Percentiles rank a stretch among this genome's conserved stretches.
phyloP scores from a whole-genome alignment of 1,139 yeast genomes.

The Kurtzmaniella quercitrusa region DNA sequence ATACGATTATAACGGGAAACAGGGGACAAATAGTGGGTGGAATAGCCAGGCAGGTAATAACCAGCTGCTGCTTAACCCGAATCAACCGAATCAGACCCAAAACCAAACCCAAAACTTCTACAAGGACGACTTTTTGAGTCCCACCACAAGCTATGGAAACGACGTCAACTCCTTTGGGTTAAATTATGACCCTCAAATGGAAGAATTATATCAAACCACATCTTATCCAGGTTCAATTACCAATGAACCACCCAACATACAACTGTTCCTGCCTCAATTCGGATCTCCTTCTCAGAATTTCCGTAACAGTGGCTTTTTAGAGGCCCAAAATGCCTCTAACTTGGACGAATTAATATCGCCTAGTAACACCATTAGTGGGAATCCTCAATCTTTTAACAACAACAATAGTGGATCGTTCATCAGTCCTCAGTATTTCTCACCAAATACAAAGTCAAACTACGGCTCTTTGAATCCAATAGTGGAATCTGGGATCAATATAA shows the following conservation, averaged over 20 bases:
- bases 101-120: background rate
- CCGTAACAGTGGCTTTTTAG: background rate
- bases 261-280: slow-evolving; percentile 3
- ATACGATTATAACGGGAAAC: background rate
- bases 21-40: background rate
- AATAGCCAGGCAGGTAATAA: background rate
- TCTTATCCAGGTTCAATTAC: slow-evolving; percentile 3
- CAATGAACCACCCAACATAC: background rate
- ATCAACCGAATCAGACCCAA: no score
- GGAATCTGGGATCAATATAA: slow-evolving; percentile 12
- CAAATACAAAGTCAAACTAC: slow-evolving; percentile 27
- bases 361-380: slow-evolving; percentile 6
- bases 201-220: slow-evolving; percentile 6
- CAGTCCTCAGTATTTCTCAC: slow-evolving; percentile 42
- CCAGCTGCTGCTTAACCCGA: background rate
- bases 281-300: slow-evolving; percentile 1
- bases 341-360: slow-evolving; percentile 10
- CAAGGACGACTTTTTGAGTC: slow-evolving; percentile 6
- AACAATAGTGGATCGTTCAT: slow-evolving; percentile 21
- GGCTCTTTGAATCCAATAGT: slow-evolving; percentile 30
- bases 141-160: slow-evolving; percentile 6
- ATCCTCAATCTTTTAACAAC: slow-evolving; percentile 2
- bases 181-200: slow-evolving; percentile 8
- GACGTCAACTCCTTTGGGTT: slow-evolving; percentile 6
- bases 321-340: slow-evolving; percentile 5